phyloP scores from a whole-genome alignment of 352 stramenopile species.

The Pythium brassicae region DNA sequence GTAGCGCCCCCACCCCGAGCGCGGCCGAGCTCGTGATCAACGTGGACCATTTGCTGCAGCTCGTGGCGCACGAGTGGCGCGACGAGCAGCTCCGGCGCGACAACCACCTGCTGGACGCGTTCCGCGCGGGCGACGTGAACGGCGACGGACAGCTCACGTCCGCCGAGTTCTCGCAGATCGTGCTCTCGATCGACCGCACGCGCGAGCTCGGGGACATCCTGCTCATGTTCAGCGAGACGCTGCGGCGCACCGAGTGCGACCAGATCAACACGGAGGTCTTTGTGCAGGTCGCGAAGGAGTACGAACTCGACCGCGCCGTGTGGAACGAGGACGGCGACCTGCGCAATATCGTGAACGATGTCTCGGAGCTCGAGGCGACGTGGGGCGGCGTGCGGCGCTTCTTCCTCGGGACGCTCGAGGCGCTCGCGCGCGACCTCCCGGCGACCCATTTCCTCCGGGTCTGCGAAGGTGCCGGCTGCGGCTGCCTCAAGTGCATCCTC shows the following conservation, averaged over 20 bases:
- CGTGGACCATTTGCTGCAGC: constrained; percentile 64
- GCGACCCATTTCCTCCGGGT: constrained; percentile 49
- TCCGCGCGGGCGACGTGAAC: constrained; percentile 77
- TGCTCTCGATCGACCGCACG: constrained; percentile 67
- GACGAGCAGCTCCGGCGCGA: constrained; percentile 69
- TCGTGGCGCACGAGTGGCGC: constrained; percentile 64
- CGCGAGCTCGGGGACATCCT: constrained; percentile 64
- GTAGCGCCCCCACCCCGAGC: not conserved
- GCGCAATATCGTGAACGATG: constrained; percentile 60
- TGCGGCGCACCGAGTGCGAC: constrained; percentile 57
- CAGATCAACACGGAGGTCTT: constrained; percentile 58
- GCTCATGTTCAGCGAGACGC: constrained; percentile 78
- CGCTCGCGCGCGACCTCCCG: constrained; percentile 43
- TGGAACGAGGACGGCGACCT: constrained; percentile 72
- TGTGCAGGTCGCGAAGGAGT: constrained; percentile 66
- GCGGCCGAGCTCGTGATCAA: constrained; percentile 38
- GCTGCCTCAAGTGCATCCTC: constrained; percentile 79
- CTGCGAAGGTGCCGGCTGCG: constrained; percentile 71
- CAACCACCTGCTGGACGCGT: constrained; percentile 57
- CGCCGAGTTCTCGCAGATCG: constrained; percentile 76
- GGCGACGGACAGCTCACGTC: constrained; percentile 72
- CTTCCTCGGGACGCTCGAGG: constrained; percentile 71
- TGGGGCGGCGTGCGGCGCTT: constrained; percentile 50
- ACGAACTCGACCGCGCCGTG: constrained; percentile 65
- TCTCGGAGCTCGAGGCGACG: constrained; percentile 56